Base-by-base conservation (phyloP, 2,329 filamentous ascomycete species). In the Cladorrhinum sp. region DNA sequence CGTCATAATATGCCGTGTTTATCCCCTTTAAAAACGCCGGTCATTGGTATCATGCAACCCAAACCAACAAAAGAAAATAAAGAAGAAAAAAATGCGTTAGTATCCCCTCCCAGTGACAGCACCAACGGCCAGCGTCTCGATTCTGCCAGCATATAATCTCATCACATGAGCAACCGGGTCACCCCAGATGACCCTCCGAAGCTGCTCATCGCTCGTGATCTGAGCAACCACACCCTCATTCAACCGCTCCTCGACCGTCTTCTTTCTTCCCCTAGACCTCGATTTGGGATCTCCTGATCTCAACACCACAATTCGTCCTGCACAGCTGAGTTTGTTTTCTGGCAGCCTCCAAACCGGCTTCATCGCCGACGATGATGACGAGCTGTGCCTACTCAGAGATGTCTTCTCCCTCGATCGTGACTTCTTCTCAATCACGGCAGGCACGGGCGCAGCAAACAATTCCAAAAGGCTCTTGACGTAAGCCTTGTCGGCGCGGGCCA, bases 111-210 rank as follows among this genome's bases (percentile, higher is more conserved):
- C 75, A 29, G 84, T 88, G 10, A 89, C 85, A 10, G 88, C 90
- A 60, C 81, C 85, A 1, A 87, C 85, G 10, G 90, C 90, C 58
- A 96, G 74, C 3, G 79, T 77, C 71, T 95, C 88, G 50, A 96
- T 83, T 57, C 92, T 77, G 20, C 81, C 83, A 13, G 85, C 84
- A 74, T 96, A 96, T 20, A 95, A 70, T 61, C 79, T 84, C 92
- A 96, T 96, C 66, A 86, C 80, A 75, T 96, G 92, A 71, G 86
- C 89, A 49, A 91, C 78, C 0, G 90, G 89, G 71, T 96, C 91
- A 0, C 92, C 92, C 82, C 92, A 96, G 3, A 96, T 79, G 0
- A 92, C 82, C 1, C 79, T 81, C 23, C 88, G 78, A 55, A 96
- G 73, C 69, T 90, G 79, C 49, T 87, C 83, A 64, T 95, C 89